Evolutionary conservation across 805 yeast genomes (phyloP), one percentile per base, ranked within the genome.

Genomic region (Metschnikowia anglica): DNA sequence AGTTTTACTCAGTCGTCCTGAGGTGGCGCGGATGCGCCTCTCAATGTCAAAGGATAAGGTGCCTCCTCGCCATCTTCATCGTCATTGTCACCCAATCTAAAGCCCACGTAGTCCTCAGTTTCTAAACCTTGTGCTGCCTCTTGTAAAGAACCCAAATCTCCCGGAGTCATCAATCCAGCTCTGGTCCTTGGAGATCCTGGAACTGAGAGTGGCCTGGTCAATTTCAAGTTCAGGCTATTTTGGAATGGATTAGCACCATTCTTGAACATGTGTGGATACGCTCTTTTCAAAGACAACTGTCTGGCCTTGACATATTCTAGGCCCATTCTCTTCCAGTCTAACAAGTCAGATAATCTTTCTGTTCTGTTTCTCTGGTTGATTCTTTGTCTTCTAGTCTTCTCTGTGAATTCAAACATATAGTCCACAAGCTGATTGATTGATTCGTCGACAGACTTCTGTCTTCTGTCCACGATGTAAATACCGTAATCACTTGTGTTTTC

Each of bases 281-380:
- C 98, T 59, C 98, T 76, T 63, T 90, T 85, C 62, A 91, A 74
- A 0, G 97, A 88, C 55, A 91, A 76, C 59, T 87, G 89, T 58
- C 98, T 81, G 12, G 98, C 98, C 71, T 91, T 91, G 57, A 88
- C 81, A 65, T 91, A 91, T 66, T 93, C 99, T 40, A 91, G 72
- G 0, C 99, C 99, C 98, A 91, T 90, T 58, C 98, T 79, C 67
- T 86, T 88, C 99, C 99, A 91, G 70, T 91, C 99, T 47, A 91
- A 77, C 56, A 91, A 69, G 63, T 93, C 98, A 38, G 93, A 82
- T 49, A 91, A 75, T 55, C 99, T 77, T 70, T 91, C 99, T 21
- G 97, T 93, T 66, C 99, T 80, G 67, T 91, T 91, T 71, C 99
- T 83, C 73, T 91, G 98, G 67, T 93, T 93, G 69, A 91, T 91